Percentiles rank a stretch among this genome's conserved stretches.
Evolutionary conservation across 352 stramenopile species (phyloP).

Genomic region (Phytophthora aleatoria): DNA sequence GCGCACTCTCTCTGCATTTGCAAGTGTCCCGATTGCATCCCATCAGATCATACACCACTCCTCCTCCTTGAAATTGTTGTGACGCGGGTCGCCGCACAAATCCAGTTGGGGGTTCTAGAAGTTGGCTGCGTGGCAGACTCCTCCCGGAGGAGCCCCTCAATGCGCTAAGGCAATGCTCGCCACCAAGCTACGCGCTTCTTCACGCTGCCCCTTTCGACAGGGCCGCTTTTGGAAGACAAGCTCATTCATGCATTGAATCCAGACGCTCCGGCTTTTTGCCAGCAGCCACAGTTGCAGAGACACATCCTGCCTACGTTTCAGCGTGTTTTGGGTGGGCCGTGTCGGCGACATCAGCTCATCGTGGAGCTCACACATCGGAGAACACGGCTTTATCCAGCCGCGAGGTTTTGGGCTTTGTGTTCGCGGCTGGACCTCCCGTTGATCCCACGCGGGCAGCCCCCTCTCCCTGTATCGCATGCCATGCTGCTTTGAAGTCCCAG

Average conservation of each 20-base stretch:
- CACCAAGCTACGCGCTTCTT: not conserved
- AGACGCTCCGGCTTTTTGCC: conserved; percentile 30
- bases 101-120: conserved; percentile 6
- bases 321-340: conserved; percentile 37
- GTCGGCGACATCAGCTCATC: conserved; percentile 32
- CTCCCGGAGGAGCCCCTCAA: no score
- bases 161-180: no score
- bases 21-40: conserved; percentile 18
- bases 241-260: conserved; percentile 22
- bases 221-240: no score
- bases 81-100: conserved; percentile 14
- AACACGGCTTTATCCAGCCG: conserved; percentile 32
- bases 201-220: not conserved
- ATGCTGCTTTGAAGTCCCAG: conserved; percentile 5
- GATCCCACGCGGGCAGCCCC: not conserved
- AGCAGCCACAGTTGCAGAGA: conserved; percentile 12
- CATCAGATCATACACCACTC: conserved; percentile 12
- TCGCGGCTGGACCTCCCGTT: conserved; percentile 22
- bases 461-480: conserved; percentile 6
- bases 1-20: conserved; percentile 30
- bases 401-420: conserved; percentile 18
- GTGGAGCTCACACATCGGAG: not conserved
- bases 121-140: not conserved
- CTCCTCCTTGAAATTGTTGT: conserved; percentile 14
- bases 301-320: conserved; percentile 10